Base-by-base conservation (phyloP, 306 rosid genomes). In the Neltuma alba region DNA sequence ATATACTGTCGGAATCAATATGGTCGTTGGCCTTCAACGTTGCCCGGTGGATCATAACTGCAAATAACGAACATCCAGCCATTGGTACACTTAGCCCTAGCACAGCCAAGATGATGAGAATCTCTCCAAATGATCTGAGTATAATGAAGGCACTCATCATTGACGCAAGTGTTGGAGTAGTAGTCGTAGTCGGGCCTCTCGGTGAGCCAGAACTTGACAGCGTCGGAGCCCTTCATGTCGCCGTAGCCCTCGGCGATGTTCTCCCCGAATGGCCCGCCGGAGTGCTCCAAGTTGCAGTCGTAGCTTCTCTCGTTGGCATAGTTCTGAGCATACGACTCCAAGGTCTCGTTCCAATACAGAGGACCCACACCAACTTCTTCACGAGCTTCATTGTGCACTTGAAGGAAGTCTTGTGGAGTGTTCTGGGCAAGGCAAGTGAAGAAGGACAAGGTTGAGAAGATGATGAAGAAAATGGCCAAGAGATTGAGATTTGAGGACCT, bases 21-120 rank as follows among this genome's bases (percentile, higher is more conserved):
- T 48, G 97, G 92, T 33, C 89, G 54, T 41, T 89, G 9, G 12
- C 88, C 92, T 1, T 18, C 63, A 71, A 82, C 25, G 73, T 88
- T 89, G 1, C 97, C 97, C 0, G 90, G 90, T 3, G 94, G 94
- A 21, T 82, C 79, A 76, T 92, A 92, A 77, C 80, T 89, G 47
- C 94, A 92, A 36, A 86, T 83, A 14, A 88, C 84, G 58, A 92
- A 89, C 20, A 85, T 52, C 58, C 85, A 74, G 0, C 80, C 80
- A 80, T 73, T 79, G 3, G 40, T 18, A 50, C 91, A 88, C 23
- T 63, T 30, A 2, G 58, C 79, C 21, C 70, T 72, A 3, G 83
- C 87, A 28, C 89, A 85, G 3, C 87, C 91, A 20, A 83, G 34
- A 18, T 37, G 37, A 18, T 6, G 13, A 0, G 85, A 58, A 9